A percentile compares a stretch with the other conserved stretches of the same genome.
phyloP scores from a whole-genome alignment of 2,329 filamentous ascomycete species.

The Fusarium citri region DNA sequence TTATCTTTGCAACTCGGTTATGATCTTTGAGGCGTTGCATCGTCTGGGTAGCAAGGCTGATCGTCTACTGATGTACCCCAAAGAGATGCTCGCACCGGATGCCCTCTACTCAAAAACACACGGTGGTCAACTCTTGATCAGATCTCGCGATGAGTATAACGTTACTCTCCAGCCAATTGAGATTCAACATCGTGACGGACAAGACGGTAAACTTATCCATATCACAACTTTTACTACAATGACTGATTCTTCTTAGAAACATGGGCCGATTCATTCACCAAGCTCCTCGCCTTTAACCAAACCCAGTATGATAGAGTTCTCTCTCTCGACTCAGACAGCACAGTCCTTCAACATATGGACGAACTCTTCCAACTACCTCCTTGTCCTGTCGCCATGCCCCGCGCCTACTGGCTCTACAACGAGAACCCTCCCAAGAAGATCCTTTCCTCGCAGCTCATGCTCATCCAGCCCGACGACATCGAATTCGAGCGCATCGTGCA shows the following conservation, averaged over 20 bases:
- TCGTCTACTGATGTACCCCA: constrained; percentile 60
- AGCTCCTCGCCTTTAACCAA: constrained; percentile 76
- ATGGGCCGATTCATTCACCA: constrained; percentile 75
- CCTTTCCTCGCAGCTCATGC: constrained; percentile 70
- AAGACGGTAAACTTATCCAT: constrained; percentile 49
- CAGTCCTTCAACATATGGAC: constrained; percentile 72
- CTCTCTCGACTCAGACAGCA: constrained; percentile 73
- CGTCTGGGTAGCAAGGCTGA: constrained; percentile 57
- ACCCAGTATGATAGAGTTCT: constrained; percentile 65
- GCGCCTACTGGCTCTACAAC: constrained; percentile 76
- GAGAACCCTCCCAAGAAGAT: constrained; percentile 53
- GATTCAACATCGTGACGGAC: constrained; percentile 52
- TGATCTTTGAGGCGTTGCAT: constrained; percentile 61
- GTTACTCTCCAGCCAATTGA: constrained; percentile 58
- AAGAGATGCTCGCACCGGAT: constrained; percentile 50
- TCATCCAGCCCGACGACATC: constrained; percentile 66
- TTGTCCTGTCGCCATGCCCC: constrained; percentile 73
- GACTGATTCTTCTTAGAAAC: constrained; percentile 52
- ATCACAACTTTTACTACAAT: accelerated
- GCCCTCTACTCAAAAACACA: not conserved
- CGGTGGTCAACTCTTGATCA: constrained; percentile 49
- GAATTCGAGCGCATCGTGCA: constrained; percentile 60
- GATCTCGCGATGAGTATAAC: constrained; percentile 58
- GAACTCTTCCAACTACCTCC: constrained; percentile 76
- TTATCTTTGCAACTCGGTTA: constrained; percentile 63